Evolutionary conservation across 352 stramenopile genomes (phyloP), one percentile per base, ranked within the genome.

Genomic region (Phytophthora europaea): DNA sequence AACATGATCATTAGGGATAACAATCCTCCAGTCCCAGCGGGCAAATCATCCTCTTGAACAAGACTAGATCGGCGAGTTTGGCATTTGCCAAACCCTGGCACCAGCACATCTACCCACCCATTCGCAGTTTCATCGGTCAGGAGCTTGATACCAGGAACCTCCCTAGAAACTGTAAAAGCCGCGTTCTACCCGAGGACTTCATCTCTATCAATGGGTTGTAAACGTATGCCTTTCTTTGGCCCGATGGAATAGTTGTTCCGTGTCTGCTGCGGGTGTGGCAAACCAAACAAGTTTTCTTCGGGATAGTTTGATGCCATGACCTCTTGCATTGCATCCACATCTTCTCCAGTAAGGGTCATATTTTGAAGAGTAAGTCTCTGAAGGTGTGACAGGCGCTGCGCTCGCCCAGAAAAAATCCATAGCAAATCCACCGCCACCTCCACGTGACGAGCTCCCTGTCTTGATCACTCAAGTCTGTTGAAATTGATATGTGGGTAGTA

Each of bases 21-120:
- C 7, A 57, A 4, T 26, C 61, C 61, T 51, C 2, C 16, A 0
- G 4, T 18, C 3, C 31, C 16, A 31, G 23, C 40, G 3, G n/a
- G 6, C 38, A n/a, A 26, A 52, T 40, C 23, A 5, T 43, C 48
- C 2, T 28, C 18, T 6, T 31, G 48, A n/a, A 38, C 34, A 1
- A 67, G 61, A 67, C 22, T 60, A 12, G 48, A n/a, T 22, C 20
- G 33, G 9, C 23, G 34, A 18, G 50, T 67, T 54, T 67, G 61
- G 33, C 48, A 67, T 16, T 40, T 67, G 23, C 50, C 61, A 40
- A 60, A 67, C 18, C 61, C 61, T 5, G 34, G 61, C 6, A 61
- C 34, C 18, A 61, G 36, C 1, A 55, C 51, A 55, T 61, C 50
- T 16, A 61, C 20, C 58, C 58, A 65, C 12, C 48, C 61, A 26